Evolutionary conservation across 1,284 basidiomycete genomes (phyloP).

Genomic region (Coniferiporia weirii): DNA sequence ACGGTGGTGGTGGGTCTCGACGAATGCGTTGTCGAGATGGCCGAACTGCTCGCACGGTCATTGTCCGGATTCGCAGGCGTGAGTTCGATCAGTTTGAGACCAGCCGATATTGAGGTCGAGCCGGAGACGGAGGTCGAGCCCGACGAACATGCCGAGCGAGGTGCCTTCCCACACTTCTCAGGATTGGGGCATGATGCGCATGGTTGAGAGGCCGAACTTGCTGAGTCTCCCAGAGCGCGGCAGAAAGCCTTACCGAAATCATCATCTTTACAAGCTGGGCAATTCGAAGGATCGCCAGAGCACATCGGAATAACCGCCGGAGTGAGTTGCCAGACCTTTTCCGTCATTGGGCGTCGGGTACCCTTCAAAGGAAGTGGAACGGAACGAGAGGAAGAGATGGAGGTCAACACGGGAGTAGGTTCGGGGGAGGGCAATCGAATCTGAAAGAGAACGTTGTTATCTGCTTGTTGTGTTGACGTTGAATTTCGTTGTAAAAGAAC

Average conservation of each 20-base stretch:
- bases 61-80: background rate
- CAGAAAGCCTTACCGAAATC: conserved; percentile 85
- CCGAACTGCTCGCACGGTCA: conserved; percentile 13
- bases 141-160: conserved; percentile 22
- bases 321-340: conserved; percentile 8
- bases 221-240: conserved; percentile 61
- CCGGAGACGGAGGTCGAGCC: conserved; percentile 14
- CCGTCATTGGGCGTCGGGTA: conserved; percentile 17
- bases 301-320: conserved; percentile 33
- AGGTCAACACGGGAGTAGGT: conserved; percentile 1
- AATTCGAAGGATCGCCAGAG: conserved; percentile 62
- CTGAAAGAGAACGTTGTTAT: conserved; percentile 33
- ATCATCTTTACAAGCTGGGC: conserved; percentile 74
- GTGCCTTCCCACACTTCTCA: conserved; percentile 22
- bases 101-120: background rate
- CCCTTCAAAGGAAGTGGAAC: conserved; percentile 22
- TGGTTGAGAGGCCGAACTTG: conserved; percentile 33
- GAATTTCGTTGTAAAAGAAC: conserved; percentile 64
- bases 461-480: background rate
- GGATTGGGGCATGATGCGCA: conserved; percentile 53
- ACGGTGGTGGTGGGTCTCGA: conserved; percentile 23
- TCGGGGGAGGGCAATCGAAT: conserved; percentile 44
- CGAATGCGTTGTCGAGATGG: conserved; percentile 27
- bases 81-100: background rate
- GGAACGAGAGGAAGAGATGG: conserved; percentile 31